phyloP scores from a whole-genome alignment of 2,329 filamentous ascomycete species.

The Ascochyta clinopodiicola region DNA sequence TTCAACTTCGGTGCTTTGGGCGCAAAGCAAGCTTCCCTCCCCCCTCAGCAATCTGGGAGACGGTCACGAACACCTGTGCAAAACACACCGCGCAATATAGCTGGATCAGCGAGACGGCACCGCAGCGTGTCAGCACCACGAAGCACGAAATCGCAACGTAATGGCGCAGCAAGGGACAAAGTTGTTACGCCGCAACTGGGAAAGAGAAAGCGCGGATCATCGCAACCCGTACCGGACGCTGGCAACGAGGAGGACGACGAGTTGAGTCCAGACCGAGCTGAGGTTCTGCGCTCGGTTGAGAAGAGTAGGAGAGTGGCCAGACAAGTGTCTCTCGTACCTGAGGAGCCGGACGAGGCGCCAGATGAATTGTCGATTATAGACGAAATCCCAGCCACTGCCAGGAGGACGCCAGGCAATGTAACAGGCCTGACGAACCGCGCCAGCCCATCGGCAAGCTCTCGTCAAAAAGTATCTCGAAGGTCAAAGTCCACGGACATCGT shows the following conservation, averaged over 20 bases:
- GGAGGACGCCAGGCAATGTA: constrained; percentile 16
- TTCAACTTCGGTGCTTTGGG: constrained; percentile 47
- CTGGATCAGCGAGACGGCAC: constrained; percentile 35
- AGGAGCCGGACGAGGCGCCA: constrained; percentile 34
- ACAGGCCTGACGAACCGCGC: constrained; percentile 20
- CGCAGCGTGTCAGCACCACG: constrained; percentile 40
- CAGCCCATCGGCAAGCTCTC: constrained; percentile 20
- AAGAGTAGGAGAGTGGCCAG: constrained; percentile 35
- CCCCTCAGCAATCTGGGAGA: constrained; percentile 30
- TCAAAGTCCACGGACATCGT: constrained; percentile 31
- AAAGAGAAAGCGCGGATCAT: constrained; percentile 43
- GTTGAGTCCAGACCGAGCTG: constrained; percentile 40
- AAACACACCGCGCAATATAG: constrained; percentile 24
- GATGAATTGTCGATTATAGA: constrained; percentile 40
- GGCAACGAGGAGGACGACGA: constrained; percentile 40
- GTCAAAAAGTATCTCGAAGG: constrained; percentile 16
- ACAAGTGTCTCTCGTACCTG: constrained; percentile 32
- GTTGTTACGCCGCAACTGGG: constrained; percentile 40
- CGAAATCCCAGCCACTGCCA: constrained; percentile 24
- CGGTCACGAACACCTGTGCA: constrained; percentile 38
- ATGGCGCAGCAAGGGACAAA: constrained; percentile 23
- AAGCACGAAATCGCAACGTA: constrained; percentile 27
- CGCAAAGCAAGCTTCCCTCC: constrained; percentile 38
- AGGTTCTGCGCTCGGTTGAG: constrained; percentile 35
- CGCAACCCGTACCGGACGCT: constrained; percentile 20